Evolutionary conservation across 805 yeast species (phyloP).

Genomic region (Candida ipomoeae): DNA sequence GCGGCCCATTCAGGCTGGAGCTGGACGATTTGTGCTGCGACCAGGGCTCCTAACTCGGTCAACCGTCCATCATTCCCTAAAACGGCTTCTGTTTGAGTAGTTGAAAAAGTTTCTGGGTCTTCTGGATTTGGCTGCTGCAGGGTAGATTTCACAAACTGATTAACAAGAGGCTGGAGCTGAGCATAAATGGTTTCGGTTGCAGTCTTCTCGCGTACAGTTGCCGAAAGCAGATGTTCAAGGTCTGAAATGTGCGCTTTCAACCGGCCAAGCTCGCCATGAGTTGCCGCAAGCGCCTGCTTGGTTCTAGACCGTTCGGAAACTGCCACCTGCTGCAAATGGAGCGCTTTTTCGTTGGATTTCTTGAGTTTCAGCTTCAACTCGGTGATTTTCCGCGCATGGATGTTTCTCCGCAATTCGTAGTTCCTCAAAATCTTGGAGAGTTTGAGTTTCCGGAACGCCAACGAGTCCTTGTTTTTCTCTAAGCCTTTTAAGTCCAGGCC

Average conservation of each 20-base stretch:
- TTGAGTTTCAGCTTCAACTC: slow-evolving; percentile 11
- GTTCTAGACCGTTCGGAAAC: slow-evolving; percentile 6
- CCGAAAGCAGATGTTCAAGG: slow-evolving; percentile 26
- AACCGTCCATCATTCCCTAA: slow-evolving; percentile 29
- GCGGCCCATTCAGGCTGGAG: slow-evolving; percentile 35
- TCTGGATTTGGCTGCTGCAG: too few species aligned
- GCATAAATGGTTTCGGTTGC: slow-evolving; percentile 15
- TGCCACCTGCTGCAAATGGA: slow-evolving; percentile 7
- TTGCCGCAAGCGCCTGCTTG: slow-evolving; percentile 4
- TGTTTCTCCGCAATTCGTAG: slow-evolving; percentile 4
- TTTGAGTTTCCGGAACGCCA: slow-evolving; percentile 32
- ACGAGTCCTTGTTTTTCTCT: slow-evolving; percentile 29
- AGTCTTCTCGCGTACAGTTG: slow-evolving; percentile 22
- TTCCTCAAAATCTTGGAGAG: slow-evolving; percentile 21
- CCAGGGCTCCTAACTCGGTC: slow-evolving; percentile 24
- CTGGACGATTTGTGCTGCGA: slow-evolving; percentile 21
- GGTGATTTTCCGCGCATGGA: slow-evolving; percentile 11
- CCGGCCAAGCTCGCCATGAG: slow-evolving; percentile 15
- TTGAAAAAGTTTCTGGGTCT: too few species aligned
- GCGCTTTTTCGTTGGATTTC: slow-evolving; percentile 12
- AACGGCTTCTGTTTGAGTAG: slow-evolving; percentile 10
- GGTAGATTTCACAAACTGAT: slow-evolving; percentile 8
- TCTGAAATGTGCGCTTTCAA: slow-evolving; percentile 21
- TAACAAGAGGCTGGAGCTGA: slow-evolving; percentile 24
- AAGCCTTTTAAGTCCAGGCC: slow-evolving; percentile 31